phyloP scores from a whole-genome alignment of 306 rosid species.

The Sindora glabra region DNA sequence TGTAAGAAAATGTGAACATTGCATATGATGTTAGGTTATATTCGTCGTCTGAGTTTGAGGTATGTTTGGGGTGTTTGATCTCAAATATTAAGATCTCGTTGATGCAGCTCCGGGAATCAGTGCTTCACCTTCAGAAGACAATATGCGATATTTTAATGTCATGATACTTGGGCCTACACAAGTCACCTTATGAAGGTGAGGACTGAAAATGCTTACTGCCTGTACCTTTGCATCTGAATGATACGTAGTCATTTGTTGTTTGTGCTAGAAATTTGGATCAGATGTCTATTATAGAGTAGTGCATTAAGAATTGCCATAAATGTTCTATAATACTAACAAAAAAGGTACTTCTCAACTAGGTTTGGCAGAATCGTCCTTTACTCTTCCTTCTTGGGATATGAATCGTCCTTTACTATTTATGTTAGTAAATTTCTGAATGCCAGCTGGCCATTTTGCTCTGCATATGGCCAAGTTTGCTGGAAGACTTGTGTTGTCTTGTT shows the following conservation, averaged over 20 bases:
- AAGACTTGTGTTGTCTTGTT: not conserved
- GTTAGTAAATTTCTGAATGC: not conserved
- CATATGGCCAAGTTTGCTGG: not conserved
- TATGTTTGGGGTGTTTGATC: conserved; percentile 1
- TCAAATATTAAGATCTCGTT: conserved; percentile 23
- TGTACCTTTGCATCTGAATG: not conserved
- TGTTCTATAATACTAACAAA: not conserved
- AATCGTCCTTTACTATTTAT: not conserved
- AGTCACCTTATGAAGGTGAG: conserved; percentile 98
- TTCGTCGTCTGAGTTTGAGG: not conserved
- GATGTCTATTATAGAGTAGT: not conserved
- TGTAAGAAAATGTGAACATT: not conserved
- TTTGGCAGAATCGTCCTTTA: not conserved
- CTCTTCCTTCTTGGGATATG: not conserved
- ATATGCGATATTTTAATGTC: conserved; percentile 95
- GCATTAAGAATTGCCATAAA: not conserved
- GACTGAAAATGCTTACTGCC: not conserved
- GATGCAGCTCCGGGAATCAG: conserved; percentile 92
- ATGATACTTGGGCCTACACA: conserved; percentile 98
- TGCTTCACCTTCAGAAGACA: conserved; percentile 95
- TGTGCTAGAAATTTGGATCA: not conserved
- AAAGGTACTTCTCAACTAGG: not conserved
- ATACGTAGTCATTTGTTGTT: not conserved
- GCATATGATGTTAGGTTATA: not conserved
- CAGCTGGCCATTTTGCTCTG: not conserved